phyloP scores from a whole-genome alignment of 2,329 filamentous ascomycete species.

The Phoma sp. region DNA sequence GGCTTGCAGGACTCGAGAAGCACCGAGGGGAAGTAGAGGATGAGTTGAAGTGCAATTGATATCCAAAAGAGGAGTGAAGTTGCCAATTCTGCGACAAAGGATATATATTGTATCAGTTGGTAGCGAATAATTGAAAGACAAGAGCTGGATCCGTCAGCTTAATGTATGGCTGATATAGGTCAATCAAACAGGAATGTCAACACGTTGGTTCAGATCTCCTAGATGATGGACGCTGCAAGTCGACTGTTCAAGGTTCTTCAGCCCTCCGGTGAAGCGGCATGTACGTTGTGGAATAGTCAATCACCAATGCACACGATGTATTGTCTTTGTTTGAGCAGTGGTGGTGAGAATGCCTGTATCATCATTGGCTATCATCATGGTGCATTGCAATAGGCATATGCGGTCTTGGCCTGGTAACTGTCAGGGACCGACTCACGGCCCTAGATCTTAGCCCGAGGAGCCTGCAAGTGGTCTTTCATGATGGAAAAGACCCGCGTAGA shows the following conservation, averaged over 20 bases:
- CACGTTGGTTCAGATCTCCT: neutral
- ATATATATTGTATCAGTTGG: too few species aligned
- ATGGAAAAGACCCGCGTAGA: neutral
- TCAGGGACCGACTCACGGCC: slow-evolving; percentile 1
- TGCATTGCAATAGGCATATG: slow-evolving; percentile 1
- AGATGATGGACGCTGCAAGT: slow-evolving; percentile 1
- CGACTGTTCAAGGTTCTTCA: neutral
- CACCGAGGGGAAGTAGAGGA: neutral
- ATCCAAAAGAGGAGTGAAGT: too few species aligned
- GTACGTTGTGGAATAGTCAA: neutral
- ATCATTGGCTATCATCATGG: slow-evolving; percentile 3
- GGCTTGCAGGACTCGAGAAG: too few species aligned
- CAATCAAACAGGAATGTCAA: too few species aligned
- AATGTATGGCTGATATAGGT: too few species aligned
- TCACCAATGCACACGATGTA: neutral
- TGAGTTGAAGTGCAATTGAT: neutral
- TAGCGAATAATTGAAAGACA: too few species aligned
- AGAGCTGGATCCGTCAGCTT: too few species aligned
- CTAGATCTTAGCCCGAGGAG: slow-evolving; percentile 9
- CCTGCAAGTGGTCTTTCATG: neutral
- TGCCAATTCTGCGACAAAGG: too few species aligned
- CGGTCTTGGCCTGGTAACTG: neutral
- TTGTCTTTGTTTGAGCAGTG: neutral
- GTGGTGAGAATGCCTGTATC: neutral
- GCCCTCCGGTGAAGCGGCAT: slow-evolving; percentile 9